Evolutionary conservation across 192 early-diverging fungal genomes (phyloP), one percentile per base, ranked within the genome.

Genomic region (Podila verticillata): DNA sequence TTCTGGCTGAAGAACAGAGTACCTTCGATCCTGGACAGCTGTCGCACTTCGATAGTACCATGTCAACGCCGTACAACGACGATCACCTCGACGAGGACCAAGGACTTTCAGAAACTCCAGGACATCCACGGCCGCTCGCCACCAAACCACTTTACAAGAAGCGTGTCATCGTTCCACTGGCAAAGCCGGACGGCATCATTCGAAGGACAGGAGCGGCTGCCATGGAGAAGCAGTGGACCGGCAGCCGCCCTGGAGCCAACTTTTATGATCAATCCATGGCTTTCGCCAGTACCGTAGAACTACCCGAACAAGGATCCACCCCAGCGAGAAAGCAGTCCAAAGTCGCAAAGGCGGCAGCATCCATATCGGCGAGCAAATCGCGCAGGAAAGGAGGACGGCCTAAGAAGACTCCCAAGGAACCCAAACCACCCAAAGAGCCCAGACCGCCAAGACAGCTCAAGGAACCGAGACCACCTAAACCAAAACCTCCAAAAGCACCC

Each of bases 71-170:
- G 39, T 17, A 15, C 4, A 13, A 0, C 39, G 3, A 44, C 39
- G 39, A 17, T 15, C 13, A 44, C 39, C 39, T 44, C 17, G 39
- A 44, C 17, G 39, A 44, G 15, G 39, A 44, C 4, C 39, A 44
- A 44, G 13, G 15, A 15, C 39, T 15, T 2, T 44, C 39, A 44
- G 39, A 44, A 44, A 15, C 39, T 15, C 39, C 13, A 15, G 39
- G 39, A 15, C 13, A 44, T 44, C 59, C 67, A 2, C 39, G 62
- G 30, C 69, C 77, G 8, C 19, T 72, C 22, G 70, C 77, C 7
- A 29, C 44, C 49, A 79, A 71, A 29, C 69, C 69, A 6, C 15
- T 65, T 2, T 71, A 79, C 48, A 71, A 59, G 54, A 79, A 71
- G 26, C 32, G 74, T 22, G 24, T 29, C 19, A 47, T 59, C 19